Evolutionary conservation across 805 yeast genomes (phyloP), one percentile per base, ranked within the genome.

Genomic region (Spathaspora gorwiae): DNA sequence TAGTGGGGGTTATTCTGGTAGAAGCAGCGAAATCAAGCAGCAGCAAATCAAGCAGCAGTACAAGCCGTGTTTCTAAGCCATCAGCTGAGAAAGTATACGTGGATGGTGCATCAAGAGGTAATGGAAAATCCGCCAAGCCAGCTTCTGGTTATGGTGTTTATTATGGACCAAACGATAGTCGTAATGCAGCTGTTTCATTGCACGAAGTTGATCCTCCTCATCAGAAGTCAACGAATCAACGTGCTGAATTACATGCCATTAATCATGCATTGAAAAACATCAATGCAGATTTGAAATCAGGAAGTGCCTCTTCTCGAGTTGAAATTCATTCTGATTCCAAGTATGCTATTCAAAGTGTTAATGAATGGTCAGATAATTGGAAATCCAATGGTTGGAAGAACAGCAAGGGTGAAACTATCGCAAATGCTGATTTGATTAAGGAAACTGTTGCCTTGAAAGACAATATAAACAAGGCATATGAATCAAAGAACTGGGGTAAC

Each of bases 201-300:
- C 56, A 55, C 3, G 47, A 43, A 8, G 61, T 61, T 26, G 62
- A 61, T 32, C 6, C 32, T 9, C 32, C 32, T 29, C 44, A 51
- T 36, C 49, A 54, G 7, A 19, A 48, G 1, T 89, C 83, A 31
- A 87, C 96, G 1, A 90, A 89, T 54, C 90, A 87, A 52, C 65
- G 87, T 35, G 94, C 95, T 1, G 97, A 90, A 62, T 73, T 90
- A 9, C 60, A 67, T 11, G 97, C 95, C 0, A 72, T 86, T 14
- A 57, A 65, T 5, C 70, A 69, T 31, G 95, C 94, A 0, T 57
- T 86, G 47, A 58, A 59, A 6, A 52, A 56, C 6, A 70, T 83
- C 13, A 40, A 50, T 1, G 26, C 47, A 1, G 76, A 70, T 24
- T 59, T 72, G 45, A 52, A 55, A 3, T 41, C 49, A 9, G 51